A percentile compares a stretch with the other conserved stretches of the same genome.
Conservation (phyloP, 2,329 filamentous ascomycete species). For the Trichoderma endophyticum region DNA sequence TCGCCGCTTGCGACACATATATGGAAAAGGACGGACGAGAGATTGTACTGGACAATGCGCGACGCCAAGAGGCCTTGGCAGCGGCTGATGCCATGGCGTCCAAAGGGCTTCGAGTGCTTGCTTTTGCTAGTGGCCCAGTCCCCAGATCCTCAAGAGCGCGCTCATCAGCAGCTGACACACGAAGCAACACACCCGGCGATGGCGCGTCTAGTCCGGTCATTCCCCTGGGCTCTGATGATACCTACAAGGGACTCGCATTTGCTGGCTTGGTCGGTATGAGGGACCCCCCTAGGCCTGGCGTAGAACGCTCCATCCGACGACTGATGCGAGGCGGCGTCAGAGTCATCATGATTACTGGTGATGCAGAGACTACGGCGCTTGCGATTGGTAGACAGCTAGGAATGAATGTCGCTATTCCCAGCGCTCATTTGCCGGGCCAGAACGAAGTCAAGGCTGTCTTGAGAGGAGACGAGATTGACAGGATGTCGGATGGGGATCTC, state of each 20-base stretch:
- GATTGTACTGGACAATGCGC: conserved; percentile 73
- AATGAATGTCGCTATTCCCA: conserved; percentile 69
- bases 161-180: conserved; percentile 36
- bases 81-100: conserved; percentile 85
- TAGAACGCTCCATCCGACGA: conserved; percentile 82
- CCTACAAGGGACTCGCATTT: conserved; percentile 82
- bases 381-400: conserved; percentile 94
- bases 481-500: conserved; percentile 82
- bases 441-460: conserved; percentile 69
- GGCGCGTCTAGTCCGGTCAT: conserved; percentile 38
- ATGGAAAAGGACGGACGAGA: conserved; percentile 82
- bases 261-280: conserved; percentile 95
- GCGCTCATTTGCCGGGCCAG: conserved; percentile 51
- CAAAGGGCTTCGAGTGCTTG: conserved; percentile 85
- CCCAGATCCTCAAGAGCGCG: conserved; percentile 43
- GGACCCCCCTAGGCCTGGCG: conserved; percentile 87
- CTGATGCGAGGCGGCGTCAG: conserved; percentile 93
- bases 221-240: conserved; percentile 57
- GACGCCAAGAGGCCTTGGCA: conserved; percentile 69
- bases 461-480: conserved; percentile 86
- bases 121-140: conserved; percentile 82
- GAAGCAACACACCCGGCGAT: conserved; percentile 52
- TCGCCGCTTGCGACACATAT: conserved; percentile 87
- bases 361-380: conserved; percentile 89
- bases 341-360: conserved; percentile 98